A percentile compares a stretch with the other conserved stretches of the same genome.
Evolutionary conservation across 257 asterid genomes (phyloP).

Genomic region (Jasminum sambac): DNA sequence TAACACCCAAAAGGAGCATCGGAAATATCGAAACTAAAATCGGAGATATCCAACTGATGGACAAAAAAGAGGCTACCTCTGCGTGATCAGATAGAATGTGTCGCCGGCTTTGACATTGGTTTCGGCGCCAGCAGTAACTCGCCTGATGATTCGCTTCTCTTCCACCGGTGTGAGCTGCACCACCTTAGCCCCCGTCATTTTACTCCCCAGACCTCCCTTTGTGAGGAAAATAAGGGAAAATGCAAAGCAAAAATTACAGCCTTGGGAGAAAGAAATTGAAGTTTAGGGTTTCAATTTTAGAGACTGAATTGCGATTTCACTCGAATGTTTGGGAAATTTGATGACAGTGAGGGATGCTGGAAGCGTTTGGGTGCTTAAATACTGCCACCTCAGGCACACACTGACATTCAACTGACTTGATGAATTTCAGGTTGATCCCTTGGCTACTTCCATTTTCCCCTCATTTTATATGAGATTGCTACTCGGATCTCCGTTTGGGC

Average conservation of each 20-base stretch:
- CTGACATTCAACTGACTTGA: slow-evolving; percentile 13
- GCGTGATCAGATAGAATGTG: slow-evolving; percentile 79
- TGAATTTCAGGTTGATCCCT: slow-evolving; percentile 12
- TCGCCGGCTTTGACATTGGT: slow-evolving; percentile 83
- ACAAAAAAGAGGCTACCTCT: slow-evolving; percentile 43
- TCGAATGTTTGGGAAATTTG: not conserved
- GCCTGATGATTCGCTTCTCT: slow-evolving; percentile 78
- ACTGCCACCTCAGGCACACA: slow-evolving; percentile 30
- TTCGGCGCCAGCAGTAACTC: slow-evolving; percentile 74
- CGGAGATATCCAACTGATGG: not conserved
- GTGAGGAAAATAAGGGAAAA: slow-evolving; percentile 11
- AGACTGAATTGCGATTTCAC: not conserved
- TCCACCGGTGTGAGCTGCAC: slow-evolving; percentile 85
- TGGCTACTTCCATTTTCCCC: not conserved
- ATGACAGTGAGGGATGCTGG: slow-evolving; percentile 26
- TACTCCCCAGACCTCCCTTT: slow-evolving; percentile 8
- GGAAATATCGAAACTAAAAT: not conserved
- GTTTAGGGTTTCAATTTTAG: not conserved
- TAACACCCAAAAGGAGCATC: not conserved
- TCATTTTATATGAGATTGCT: not conserved
- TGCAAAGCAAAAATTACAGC: not conserved
- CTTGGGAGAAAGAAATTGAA: not conserved
- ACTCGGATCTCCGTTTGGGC: too few relatives aligned
- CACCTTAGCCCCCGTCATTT: slow-evolving; percentile 63
- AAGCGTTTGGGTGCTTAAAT: slow-evolving; percentile 35